Conservation (phyloP, 352 stramenopile species). For the Phytophthora hibernalis region DNA sequence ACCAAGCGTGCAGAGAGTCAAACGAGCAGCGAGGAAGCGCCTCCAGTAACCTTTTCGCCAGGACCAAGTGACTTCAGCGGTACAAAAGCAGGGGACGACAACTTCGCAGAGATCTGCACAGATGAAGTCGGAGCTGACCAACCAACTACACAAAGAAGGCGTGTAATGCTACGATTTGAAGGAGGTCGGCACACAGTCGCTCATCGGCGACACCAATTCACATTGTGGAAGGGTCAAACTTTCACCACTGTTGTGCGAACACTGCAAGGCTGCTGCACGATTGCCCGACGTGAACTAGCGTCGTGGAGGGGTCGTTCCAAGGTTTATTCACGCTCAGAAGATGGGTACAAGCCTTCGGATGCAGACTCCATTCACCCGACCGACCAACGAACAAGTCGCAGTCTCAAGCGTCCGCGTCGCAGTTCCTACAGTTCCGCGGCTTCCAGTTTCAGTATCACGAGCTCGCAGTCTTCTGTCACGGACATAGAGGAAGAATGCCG, state of each 20-base stretch:
- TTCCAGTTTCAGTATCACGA: constrained; percentile 15
- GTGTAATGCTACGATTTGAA: constrained; percentile 3
- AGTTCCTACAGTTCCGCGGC: constrained; percentile 1
- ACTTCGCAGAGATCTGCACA: constrained; percentile 6
- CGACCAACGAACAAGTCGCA: not conserved
- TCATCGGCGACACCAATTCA: constrained; percentile 21
- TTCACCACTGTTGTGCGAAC: constrained; percentile 12
- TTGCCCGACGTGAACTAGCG: constrained; percentile 23
- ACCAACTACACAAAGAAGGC: not conserved
- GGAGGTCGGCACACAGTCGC: constrained; percentile 7
- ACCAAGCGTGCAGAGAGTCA: constrained; percentile 1
- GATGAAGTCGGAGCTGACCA: not conserved
- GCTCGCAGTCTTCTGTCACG: constrained; percentile 24
- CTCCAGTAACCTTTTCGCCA: not conserved
- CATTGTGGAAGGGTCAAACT: constrained; percentile 23
- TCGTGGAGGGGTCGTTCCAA: constrained; percentile 19
- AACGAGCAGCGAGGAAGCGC: constrained; percentile 8
- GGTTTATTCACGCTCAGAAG: not conserved
- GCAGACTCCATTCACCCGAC: too few species aligned
- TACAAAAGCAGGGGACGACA: constrained; percentile 15
- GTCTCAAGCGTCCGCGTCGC: not conserved
- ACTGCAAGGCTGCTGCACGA: constrained; percentile 24
- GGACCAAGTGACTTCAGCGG: not conserved
- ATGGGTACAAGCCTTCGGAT: not conserved
- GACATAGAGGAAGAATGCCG: constrained; percentile 24